Conservation (phyloP, 345 rosid species). For the Aurinia saxatilis region DNA sequence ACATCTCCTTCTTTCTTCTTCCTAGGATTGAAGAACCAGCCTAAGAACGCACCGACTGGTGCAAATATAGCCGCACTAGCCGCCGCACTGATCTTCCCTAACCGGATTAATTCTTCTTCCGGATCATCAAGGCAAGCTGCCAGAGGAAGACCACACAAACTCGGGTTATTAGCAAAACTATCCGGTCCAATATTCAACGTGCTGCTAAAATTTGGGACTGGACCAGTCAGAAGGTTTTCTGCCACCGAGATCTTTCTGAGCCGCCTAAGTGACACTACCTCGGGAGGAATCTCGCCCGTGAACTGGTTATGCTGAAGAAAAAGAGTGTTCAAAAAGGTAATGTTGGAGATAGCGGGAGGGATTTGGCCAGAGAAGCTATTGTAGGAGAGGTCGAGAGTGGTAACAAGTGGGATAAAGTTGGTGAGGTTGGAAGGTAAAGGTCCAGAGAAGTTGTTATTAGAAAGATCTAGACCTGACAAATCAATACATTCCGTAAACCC, state of each 20-base stretch:
- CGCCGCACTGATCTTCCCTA: slow-evolving; percentile 54
- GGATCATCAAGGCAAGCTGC: slow-evolving; percentile 25
- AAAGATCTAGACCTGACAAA: slow-evolving; percentile 56
- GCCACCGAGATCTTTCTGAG: slow-evolving; percentile 41
- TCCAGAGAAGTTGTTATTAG: slow-evolving; percentile 48
- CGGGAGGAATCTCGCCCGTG: slow-evolving; percentile 42
- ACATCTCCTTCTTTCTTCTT: not conserved
- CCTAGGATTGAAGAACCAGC: not conserved
- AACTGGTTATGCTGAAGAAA: slow-evolving; percentile 54
- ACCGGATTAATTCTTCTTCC: not conserved
- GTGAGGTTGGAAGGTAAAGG: slow-evolving; percentile 41
- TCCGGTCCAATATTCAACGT: not conserved
- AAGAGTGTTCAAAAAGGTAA: slow-evolving; percentile 46
- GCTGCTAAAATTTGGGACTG: not conserved
- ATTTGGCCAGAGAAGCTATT: slow-evolving; percentile 56
- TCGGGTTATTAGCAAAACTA: slow-evolving; percentile 43
- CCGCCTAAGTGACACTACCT: slow-evolving; percentile 33
- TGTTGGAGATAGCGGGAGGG: slow-evolving; percentile 26
- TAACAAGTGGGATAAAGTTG: not conserved
- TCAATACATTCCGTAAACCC: slow-evolving; percentile 39
- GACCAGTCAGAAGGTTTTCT: slow-evolving; percentile 49
- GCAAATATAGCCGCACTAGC: slow-evolving; percentile 32
- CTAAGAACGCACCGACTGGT: slow-evolving; percentile 3
- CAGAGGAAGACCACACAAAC: slow-evolving; percentile 55
- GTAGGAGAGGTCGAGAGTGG: slow-evolving; percentile 52